Evolutionary conservation across 106 monocot genomes (phyloP).

Genomic region (Hemerocallis citrina): DNA sequence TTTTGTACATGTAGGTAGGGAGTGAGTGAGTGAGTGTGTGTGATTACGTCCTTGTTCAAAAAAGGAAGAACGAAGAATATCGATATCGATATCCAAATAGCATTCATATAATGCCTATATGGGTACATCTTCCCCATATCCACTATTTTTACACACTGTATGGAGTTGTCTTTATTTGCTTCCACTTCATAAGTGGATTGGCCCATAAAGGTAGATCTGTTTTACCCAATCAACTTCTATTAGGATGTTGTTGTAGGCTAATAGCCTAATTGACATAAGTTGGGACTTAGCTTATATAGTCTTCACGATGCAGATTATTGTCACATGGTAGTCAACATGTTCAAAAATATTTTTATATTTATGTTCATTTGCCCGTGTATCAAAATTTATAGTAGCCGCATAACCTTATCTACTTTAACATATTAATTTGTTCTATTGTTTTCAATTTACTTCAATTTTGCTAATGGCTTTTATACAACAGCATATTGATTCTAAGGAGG

Average conservation of each 20-base stretch:
- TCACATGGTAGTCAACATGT: background rate
- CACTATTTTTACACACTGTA: background rate
- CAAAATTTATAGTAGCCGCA: background rate
- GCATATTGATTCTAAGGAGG: background rate
- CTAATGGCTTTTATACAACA: background rate
- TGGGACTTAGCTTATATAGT: background rate
- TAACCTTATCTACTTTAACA: background rate
- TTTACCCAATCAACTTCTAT: background rate
- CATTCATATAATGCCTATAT: background rate
- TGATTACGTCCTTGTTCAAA: too few relatives aligned
- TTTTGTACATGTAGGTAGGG: too few relatives aligned
- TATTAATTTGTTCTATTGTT: background rate
- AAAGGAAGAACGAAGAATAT: too few relatives aligned
- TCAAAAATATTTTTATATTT: background rate
- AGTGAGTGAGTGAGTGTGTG: too few relatives aligned
- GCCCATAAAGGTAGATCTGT: too few relatives aligned
- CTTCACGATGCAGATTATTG: background rate
- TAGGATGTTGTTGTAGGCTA: background rate
- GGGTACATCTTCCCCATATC: background rate
- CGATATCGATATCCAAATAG: too few relatives aligned
- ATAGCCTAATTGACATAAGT: background rate
- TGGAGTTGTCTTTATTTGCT: background rate
- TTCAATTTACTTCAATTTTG: background rate
- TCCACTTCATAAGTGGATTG: background rate
- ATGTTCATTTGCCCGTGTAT: background rate